A percentile compares a stretch with the other conserved stretches of the same genome.
phyloP scores from a whole-genome alignment of 768 basidiomycete genomes.

The Boletus tylopilopsis region DNA sequence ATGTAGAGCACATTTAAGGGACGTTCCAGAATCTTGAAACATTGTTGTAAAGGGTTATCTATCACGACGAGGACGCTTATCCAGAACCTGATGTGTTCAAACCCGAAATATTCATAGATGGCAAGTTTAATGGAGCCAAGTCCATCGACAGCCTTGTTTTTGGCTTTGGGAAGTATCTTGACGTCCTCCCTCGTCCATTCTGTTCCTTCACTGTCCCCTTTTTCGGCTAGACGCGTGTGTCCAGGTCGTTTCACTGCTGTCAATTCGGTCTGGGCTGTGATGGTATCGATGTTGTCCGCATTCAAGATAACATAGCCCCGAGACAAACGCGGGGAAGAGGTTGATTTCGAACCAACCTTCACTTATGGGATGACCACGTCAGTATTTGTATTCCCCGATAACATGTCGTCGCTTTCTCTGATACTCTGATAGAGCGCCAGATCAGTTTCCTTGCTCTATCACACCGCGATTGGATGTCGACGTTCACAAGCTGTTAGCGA shows the following conservation, averaged over 20 bases:
- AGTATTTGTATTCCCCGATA: not conserved
- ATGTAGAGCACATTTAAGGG: not conserved
- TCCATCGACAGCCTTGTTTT: conserved; percentile 4
- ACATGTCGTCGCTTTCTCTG: not conserved
- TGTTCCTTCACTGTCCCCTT: too few relatives aligned
- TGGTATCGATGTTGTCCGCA: conserved; percentile 25
- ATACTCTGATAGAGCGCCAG: not conserved
- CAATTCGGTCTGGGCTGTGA: conserved; percentile 27
- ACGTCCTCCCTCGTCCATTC: not conserved
- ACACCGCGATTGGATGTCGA: not conserved
- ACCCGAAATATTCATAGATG: conserved; percentile 29
- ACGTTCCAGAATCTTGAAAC: not conserved
- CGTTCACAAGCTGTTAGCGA: not conserved
- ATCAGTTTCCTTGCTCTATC: not conserved
- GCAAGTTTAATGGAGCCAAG: not conserved
- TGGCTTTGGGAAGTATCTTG: conserved; percentile 24
- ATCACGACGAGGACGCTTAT: conserved; percentile 8
- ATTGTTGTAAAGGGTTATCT: conserved; percentile 13
- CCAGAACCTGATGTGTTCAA: conserved; percentile 26
- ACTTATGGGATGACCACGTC: conserved; percentile 13
- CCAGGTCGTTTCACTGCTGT: conserved; percentile 32
- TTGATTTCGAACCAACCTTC: conserved; percentile 16
- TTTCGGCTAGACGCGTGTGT: conserved; percentile 30
- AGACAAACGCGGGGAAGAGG: conserved; percentile 24
- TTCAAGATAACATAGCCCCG: conserved; percentile 25